phyloP scores from a whole-genome alignment of 2,329 filamentous ascomycete genomes.

The Penicillium sp. region DNA sequence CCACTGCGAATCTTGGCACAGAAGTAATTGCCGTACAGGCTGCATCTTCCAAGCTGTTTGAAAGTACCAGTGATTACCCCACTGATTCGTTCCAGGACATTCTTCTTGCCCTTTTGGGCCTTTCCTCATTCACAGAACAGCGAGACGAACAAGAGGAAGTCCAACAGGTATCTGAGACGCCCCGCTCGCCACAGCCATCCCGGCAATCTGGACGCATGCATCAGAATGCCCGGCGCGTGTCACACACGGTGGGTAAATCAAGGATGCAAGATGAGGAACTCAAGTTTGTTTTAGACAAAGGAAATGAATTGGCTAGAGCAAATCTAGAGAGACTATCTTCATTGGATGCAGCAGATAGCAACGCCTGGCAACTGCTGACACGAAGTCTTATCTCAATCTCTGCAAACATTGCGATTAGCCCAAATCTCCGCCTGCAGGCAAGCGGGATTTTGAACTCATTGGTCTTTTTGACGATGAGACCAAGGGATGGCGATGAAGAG shows the following conservation, averaged over 20 bases:
- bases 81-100: slow-evolving; percentile 78
- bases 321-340: slow-evolving; percentile 74
- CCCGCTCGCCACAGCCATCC: slow-evolving; percentile 24
- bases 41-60: slow-evolving; percentile 80
- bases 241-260: slow-evolving; percentile 41
- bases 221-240: slow-evolving; percentile 42
- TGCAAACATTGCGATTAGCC: slow-evolving; percentile 37
- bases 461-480: slow-evolving; percentile 45
- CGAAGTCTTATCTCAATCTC: slow-evolving; percentile 53
- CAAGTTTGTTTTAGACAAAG: slow-evolving; percentile 66
- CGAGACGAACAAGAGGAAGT: slow-evolving; percentile 49
- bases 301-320: slow-evolving; percentile 70
- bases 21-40: slow-evolving; percentile 89
- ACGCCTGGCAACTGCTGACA: slow-evolving; percentile 73
- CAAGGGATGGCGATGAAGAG: slow-evolving; percentile 39
- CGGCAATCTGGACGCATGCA: slow-evolving; percentile 33
- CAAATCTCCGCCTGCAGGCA: slow-evolving; percentile 50
- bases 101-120: slow-evolving; percentile 69
- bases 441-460: slow-evolving; percentile 61
- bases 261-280: slow-evolving; percentile 46
- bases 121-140: slow-evolving; percentile 54
- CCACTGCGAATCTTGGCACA: slow-evolving; percentile 65
- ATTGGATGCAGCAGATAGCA: slow-evolving; percentile 61
- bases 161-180: slow-evolving; percentile 57
- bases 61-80: slow-evolving; percentile 89